Evolutionary conservation across 2,329 filamentous ascomycete species (phyloP), one percentile per base, ranked within the genome.

Genomic region (Diaporthe ilicicola): DNA sequence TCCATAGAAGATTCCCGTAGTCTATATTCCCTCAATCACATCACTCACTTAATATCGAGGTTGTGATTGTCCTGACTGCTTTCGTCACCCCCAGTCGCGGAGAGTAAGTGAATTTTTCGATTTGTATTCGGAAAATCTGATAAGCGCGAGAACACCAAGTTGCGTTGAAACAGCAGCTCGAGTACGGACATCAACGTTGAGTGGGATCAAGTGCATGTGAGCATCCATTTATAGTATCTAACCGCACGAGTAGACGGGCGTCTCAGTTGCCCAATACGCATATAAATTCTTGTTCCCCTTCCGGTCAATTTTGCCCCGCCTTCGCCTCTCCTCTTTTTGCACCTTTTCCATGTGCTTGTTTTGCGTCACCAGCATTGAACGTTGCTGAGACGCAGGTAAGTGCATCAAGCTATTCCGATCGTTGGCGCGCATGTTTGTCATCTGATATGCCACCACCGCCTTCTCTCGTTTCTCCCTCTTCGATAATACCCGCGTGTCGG

Each of bases 261-360:
- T 79, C 37, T 79, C 78, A 1, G 78, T 79, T 27, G 73, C n/a
- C 78, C 78, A 79, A 67, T 79, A 79, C 1, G 78, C 77, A 69
- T 79, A 78, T 72, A 79, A 32, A 59, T 79, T 80, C 75, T 79
- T 80, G 67, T 80, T 80, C 42, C 78, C 78, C 73, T 79, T 79
- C 8, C 77, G 74, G 44, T 80, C 78, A 15, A 79, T 74, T 29
- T 72, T 78, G 19, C 70, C 48, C 70, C 74, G 76, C 69, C 73
- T 72, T 22, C 77, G 73, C 12, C 72, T 73, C 75, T 79, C 77
- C 24, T 75, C 75, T 34, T 77, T 78, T 50, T 78, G 76, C 62
- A 73, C 76, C 72, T 76, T 77, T 7, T 77, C 74, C 48, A 73
- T 54, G 66, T 79, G 76, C 72, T 74, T 75, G 56, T 77, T 73